Conservation (phyloP, 2,329 filamentous ascomycete species). For the Fusarium euwallaceae region DNA sequence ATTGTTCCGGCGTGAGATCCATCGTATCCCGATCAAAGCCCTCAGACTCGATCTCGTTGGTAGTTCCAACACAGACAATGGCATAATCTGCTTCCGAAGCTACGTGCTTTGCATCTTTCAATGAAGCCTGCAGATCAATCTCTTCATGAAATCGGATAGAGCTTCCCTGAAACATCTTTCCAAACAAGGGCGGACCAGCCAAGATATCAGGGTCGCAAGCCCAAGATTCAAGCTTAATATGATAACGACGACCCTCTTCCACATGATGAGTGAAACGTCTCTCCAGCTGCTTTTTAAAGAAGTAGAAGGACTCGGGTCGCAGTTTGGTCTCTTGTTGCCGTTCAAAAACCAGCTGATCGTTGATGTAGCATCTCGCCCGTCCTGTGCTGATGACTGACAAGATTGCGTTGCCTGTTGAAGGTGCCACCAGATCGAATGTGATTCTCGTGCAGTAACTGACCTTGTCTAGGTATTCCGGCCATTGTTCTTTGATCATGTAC, state of each 20-base stretch:
- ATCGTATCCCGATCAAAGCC: neutral
- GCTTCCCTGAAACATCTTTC: slow-evolving; percentile 26
- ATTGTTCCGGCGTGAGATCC: neutral
- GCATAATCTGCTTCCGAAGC: neutral
- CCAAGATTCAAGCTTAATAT: slow-evolving; percentile 8
- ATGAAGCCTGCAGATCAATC: neutral
- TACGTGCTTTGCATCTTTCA: neutral
- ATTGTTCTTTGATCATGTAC: slow-evolving; percentile 32
- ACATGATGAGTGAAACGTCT: neutral
- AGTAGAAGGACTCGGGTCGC: neutral
- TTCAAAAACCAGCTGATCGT: neutral
- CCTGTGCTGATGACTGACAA: slow-evolving; percentile 27
- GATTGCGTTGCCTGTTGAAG: slow-evolving; percentile 11
- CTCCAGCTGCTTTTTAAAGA: neutral
- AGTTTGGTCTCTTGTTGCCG: neutral
- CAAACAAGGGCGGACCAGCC: slow-evolving; percentile 6
- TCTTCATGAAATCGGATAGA: slow-evolving; percentile 19
- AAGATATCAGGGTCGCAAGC: slow-evolving; percentile 18
- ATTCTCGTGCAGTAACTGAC: slow-evolving; percentile 19
- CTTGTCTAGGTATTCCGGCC: slow-evolving; percentile 20
- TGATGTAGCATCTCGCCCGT: slow-evolving; percentile 12
- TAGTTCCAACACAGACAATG: neutral
- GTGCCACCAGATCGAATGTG: slow-evolving; percentile 12
- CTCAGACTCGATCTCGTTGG: neutral
- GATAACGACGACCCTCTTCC: neutral